A percentile compares a stretch with the other conserved stretches of the same genome.
Evolutionary conservation across 2,329 filamentous ascomycete species (phyloP).

Genomic region (Neofusicoccum parvum): DNA sequence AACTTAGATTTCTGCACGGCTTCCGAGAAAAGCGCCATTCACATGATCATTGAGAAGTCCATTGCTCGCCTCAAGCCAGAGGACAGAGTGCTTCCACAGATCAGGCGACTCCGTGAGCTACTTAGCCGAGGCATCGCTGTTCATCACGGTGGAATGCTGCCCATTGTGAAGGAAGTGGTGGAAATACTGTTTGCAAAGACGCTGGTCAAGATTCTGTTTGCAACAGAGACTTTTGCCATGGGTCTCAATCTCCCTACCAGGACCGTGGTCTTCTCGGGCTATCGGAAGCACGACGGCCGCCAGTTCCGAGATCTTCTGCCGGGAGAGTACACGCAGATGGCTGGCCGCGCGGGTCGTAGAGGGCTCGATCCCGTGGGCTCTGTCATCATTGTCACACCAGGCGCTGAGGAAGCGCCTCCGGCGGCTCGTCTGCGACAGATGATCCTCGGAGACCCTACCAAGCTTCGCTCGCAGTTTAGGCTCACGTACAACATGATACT

Average conservation of each 20-base stretch:
- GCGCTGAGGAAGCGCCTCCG: constrained; percentile 83
- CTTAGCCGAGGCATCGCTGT: constrained; percentile 89
- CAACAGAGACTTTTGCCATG: constrained; percentile 98
- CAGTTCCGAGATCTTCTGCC: constrained; percentile 87
- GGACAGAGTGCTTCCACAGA: constrained; percentile 88
- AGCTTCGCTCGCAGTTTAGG: constrained; percentile 92
- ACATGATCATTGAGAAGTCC: constrained; percentile 97
- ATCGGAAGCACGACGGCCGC: constrained; percentile 93
- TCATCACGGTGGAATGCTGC: constrained; percentile 89
- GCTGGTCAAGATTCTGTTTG: constrained; percentile 94
- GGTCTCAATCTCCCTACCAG: constrained; percentile 92
- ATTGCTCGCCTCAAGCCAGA: constrained; percentile 88
- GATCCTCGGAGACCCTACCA: constrained; percentile 94
- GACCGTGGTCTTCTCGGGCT: constrained; percentile 96
- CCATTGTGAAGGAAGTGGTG: constrained; percentile 96
- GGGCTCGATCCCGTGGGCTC: constrained; percentile 91
- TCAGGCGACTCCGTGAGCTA: constrained; percentile 81
- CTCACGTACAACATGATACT: constrained; percentile 99
- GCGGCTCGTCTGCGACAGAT: constrained; percentile 83
- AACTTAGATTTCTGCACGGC: constrained; percentile 96
- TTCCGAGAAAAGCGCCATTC: constrained; percentile 91
- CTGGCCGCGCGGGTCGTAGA: constrained; percentile 87
- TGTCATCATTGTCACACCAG: constrained; percentile 85
- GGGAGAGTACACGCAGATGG: constrained; percentile 99
- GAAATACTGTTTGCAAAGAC: constrained; percentile 96